Base-by-base conservation (phyloP, 148 eudicot genomes). In the Chenopodium formosanum region DNA sequence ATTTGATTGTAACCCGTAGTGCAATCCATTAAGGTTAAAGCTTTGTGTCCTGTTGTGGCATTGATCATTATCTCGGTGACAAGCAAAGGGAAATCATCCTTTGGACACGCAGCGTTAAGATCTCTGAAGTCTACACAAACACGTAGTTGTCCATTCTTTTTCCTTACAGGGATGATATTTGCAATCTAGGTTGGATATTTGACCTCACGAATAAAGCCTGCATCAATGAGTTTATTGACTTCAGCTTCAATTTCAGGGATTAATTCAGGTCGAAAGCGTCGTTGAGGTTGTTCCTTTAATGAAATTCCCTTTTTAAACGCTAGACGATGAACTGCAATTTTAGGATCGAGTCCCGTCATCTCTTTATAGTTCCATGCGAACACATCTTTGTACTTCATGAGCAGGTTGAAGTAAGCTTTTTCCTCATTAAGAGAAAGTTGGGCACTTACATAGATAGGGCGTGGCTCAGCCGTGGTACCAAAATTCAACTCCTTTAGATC, bases 331-430 rank as follows among this genome's bases (percentile, higher is more conserved):
- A 37, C 44, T 37, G 44, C 7, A 5, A 37, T 37, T 37, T 37
- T 37, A 37, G 44, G 44, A 5, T 37, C 44, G 0, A 37, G 44
- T 0, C 44, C 44, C 7, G 40, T 0, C 44, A 37, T 73, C 3
- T 80, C 78, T 22, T 63, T 63, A 60, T 80, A 63, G 40, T 23
- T 77, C 80, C 72, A 77, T 9, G 80, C 40, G 10, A 77, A 77
- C 7, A 77, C 37, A 4, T 66, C 44, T n/a, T 77, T 40, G 8
- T 32, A 37, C 50, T 76, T 31, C 7, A 11, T 9, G 25, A 76
- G 52, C 22, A 77, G 56, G 0, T 64, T 17, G 34, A n/a, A 47
- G 44, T 80, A 64, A 22, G 17, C 78, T 7, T 58, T 29, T 4
- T 68, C 71, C 27, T 80, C 83, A 7, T 63, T 50, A 0, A n/a